Evolutionary conservation across 2,329 filamentous ascomycete genomes (phyloP).

Genomic region (Xylaria sp.): DNA sequence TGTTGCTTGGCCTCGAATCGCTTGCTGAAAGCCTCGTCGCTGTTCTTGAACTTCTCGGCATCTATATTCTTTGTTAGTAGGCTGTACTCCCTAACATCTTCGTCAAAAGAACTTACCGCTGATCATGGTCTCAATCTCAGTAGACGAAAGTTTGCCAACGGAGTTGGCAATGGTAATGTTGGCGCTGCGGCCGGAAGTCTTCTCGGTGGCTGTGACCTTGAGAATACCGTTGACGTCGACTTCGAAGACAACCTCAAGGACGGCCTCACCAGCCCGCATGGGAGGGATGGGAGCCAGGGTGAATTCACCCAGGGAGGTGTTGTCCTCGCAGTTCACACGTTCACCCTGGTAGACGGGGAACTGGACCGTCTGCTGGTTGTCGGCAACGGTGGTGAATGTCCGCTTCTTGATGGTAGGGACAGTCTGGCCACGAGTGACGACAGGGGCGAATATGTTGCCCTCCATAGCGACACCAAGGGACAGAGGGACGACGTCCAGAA

Average conservation of each 20-base stretch:
- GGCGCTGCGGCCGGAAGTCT: constrained; percentile 95
- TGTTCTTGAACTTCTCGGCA: constrained; percentile 98
- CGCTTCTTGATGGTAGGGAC: constrained; percentile 84
- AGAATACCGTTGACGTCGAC: constrained; percentile 99
- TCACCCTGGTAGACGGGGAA: constrained; percentile 98
- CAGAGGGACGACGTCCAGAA: constrained; percentile 95
- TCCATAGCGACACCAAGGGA: constrained; percentile 99
- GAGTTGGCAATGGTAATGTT: constrained; percentile 99
- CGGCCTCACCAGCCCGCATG: constrained; percentile 94
- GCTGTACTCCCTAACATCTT: neutral
- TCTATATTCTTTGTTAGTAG: constrained; percentile 60
- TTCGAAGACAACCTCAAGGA: constrained; percentile 98
- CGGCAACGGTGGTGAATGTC: constrained; percentile 85
- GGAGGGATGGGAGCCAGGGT: constrained; percentile 89
- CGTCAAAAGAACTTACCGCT: constrained; percentile 65
- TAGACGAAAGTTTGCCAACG: constrained; percentile 94
- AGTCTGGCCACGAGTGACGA: constrained; percentile 82
- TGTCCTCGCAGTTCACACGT: constrained; percentile 97
- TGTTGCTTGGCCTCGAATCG: constrained; percentile 99
- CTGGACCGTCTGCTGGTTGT: constrained; percentile 82
- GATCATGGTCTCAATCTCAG: constrained; percentile 98
- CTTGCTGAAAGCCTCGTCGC: constrained; percentile 99
- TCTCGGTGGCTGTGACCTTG: constrained; percentile 99
- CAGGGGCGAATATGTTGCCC: constrained; percentile 97
- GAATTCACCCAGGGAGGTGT: constrained; percentile 98